Percentiles rank a stretch among this genome's conserved stretches.
These are phyloP conservation scores for Nymphaea colorata DNA, from an alignment of 164 flowering plant species.

Conservation along the genomic window DNA sequence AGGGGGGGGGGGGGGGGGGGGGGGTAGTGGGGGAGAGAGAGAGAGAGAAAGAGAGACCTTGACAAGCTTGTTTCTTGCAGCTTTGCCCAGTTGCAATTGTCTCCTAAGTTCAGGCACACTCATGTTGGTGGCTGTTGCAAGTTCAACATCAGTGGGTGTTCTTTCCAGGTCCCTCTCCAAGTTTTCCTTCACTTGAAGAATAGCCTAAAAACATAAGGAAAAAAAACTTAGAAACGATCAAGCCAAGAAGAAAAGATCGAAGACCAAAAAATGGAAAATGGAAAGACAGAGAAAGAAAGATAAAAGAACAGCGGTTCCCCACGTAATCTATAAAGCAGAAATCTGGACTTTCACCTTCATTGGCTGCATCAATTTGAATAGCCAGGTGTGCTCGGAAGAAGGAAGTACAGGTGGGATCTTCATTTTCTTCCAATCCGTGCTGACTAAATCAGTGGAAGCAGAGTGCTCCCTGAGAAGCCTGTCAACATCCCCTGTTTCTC, in stretches of 20 bases:
- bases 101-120: constrained; percentile 29
- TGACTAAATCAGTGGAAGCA: constrained; percentile 44
- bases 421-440: constrained; percentile 95
- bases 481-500: constrained; percentile 28
- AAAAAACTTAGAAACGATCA: neutral
- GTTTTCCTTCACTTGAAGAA: constrained; percentile 45
- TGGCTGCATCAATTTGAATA: constrained; percentile 87
- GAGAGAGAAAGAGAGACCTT: constrained; percentile 34
- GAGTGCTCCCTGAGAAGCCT: constrained; percentile 71
- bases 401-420: constrained; percentile 93
- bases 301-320: neutral
- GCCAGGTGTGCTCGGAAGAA: constrained; percentile 71
- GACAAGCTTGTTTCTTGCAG: constrained; percentile 85
- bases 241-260: neutral
- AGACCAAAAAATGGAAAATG: neutral
- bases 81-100: constrained; percentile 60
- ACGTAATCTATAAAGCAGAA: neutral
- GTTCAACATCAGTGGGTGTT: constrained; percentile 60
- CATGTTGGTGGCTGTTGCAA: constrained; percentile 48
- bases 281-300: neutral
- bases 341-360: constrained; percentile 48
- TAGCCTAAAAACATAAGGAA: constrained; percentile 26
- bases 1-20: neutral
- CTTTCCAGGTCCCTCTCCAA: constrained; percentile 36
- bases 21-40: neutral